Conservation (phyloP, 2,329 filamentous ascomycete species). For the Xylaria arbuscula region DNA sequence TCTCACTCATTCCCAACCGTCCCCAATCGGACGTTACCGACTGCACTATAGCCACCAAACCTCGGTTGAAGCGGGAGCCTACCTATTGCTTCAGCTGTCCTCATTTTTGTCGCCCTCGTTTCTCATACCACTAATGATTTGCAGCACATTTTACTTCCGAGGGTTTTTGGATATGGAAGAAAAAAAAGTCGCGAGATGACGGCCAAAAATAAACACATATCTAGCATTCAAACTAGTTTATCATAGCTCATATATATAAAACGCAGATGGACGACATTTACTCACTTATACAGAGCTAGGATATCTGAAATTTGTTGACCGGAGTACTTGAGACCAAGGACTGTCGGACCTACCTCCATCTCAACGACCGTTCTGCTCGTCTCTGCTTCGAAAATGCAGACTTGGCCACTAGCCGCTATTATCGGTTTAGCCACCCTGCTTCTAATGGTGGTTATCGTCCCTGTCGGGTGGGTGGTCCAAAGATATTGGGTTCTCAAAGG, state of each 20-base stretch:
- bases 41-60: background rate
- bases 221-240: background rate
- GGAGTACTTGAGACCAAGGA: background rate
- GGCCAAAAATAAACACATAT: background rate
- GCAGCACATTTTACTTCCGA: background rate
- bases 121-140: background rate
- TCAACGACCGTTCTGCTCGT: background rate
- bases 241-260: background rate
- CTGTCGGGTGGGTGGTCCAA: background rate
- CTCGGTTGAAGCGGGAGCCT: background rate
- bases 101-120: background rate
- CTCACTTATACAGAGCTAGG: background rate
- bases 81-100: no score
- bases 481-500: background rate
- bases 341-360: background rate
- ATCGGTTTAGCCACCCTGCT: background rate
- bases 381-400: background rate
- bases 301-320: background rate
- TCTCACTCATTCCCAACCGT: no score
- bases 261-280: background rate
- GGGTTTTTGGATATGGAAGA: background rate
- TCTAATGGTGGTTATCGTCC: background rate
- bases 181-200: background rate
- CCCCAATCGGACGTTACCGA: background rate
- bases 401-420: background rate